A percentile compares a stretch with the other conserved stretches of the same genome.
Evolutionary conservation across 768 basidiomycete genomes (phyloP).

Genomic region (Podaxis sp.): DNA sequence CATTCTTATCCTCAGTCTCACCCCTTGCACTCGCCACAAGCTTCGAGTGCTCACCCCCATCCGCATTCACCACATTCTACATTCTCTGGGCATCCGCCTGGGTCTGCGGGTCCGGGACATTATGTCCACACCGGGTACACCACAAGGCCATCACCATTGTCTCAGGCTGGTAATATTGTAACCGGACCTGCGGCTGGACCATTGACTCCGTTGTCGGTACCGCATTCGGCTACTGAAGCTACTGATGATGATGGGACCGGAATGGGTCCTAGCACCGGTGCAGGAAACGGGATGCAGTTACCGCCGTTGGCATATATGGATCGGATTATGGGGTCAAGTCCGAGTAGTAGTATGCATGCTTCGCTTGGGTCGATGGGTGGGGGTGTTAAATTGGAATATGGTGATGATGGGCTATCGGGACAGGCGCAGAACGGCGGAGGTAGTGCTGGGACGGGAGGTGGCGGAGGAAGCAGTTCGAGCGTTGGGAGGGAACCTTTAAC

Average conservation of each 20-base stretch:
- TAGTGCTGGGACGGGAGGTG: not conserved
- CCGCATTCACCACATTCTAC: slow-evolving; percentile 8
- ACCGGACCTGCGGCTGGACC: slow-evolving; percentile 13
- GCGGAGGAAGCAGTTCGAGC: not conserved
- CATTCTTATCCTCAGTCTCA: slow-evolving; percentile 9
- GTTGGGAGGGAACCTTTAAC: slow-evolving; percentile 13
- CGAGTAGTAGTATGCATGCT: not conserved
- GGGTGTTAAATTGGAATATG: not conserved
- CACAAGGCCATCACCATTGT: slow-evolving; percentile 13
- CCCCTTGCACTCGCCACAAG: slow-evolving; percentile 4
- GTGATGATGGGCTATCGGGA: not conserved
- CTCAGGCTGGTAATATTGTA: slow-evolving; percentile 13
- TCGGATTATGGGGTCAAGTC: slow-evolving; percentile 1
- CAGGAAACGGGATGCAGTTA: slow-evolving; percentile 8
- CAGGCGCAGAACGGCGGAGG: not conserved
- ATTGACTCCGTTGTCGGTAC: slow-evolving; percentile 12
- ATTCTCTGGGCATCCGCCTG: not conserved
- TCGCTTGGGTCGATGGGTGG: not conserved
- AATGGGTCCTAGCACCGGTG: not conserved
- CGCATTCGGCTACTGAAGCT: slow-evolving; percentile 9
- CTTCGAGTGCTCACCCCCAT: not conserved
- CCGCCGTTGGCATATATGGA: slow-evolving; percentile 16
- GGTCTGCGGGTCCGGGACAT: not conserved
- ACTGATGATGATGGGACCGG: not conserved
- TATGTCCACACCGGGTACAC: slow-evolving; percentile 10